Conservation (phyloP, 2,329 filamentous ascomycete genomes). For the Trematosphaeria pertusa region DNA sequence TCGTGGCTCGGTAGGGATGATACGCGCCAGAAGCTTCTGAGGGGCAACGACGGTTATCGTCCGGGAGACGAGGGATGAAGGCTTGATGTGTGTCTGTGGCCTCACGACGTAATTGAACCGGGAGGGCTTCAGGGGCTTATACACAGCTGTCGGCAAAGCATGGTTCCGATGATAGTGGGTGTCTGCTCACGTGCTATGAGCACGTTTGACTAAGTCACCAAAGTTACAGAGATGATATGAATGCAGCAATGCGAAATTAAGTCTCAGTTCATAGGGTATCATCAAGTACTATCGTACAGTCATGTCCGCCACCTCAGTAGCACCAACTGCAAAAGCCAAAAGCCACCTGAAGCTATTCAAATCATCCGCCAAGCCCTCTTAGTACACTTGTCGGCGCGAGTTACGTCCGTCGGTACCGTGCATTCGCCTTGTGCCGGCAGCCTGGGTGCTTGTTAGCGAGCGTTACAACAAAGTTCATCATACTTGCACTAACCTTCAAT, state of each 20-base stretch:
- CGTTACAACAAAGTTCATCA: background rate
- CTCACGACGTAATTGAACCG: too few relatives aligned
- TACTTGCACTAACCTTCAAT: conserved; percentile 63
- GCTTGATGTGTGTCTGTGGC: too few relatives aligned
- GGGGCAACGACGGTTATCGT: background rate
- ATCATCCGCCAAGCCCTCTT: too few relatives aligned
- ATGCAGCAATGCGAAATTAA: too few relatives aligned
- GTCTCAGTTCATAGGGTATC: background rate
- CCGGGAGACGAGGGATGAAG: background rate
- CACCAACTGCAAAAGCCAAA: background rate
- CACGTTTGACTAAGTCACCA: too few relatives aligned
- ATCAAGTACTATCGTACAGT: conserved; percentile 9
- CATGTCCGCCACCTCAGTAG: conserved; percentile 1
- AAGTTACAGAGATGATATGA: too few relatives aligned
- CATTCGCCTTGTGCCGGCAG: conserved; percentile 76
- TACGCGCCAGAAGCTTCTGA: conserved; percentile 7
- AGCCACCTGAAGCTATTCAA: background rate
- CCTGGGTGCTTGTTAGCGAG: conserved; percentile 53
- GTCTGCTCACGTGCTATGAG: too few relatives aligned
- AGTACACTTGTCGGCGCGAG: conserved; percentile 35
- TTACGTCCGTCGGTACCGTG: conserved; percentile 75
- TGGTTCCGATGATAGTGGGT: too few relatives aligned
- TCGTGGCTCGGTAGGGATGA: conserved; percentile 10
- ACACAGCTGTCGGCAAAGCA: too few relatives aligned
- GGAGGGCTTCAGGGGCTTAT: too few relatives aligned